Conservation (phyloP, 148 eudicot genomes). For the Silene conica region DNA sequence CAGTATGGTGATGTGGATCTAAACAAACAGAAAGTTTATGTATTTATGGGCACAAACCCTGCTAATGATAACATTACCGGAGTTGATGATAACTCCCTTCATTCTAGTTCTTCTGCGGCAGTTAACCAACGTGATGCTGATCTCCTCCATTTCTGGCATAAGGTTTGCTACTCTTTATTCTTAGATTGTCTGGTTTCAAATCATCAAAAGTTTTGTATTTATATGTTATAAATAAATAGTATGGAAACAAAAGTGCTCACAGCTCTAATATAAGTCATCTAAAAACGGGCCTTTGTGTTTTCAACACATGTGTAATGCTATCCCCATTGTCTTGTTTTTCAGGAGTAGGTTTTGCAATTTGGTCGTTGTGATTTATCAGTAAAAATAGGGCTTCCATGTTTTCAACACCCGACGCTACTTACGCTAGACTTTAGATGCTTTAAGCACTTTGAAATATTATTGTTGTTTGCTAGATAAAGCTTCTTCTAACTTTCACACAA, state of each 20-base stretch:
- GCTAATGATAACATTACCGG: constrained; percentile 75
- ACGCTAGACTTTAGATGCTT: too few relatives aligned
- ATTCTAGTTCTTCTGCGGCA: constrained; percentile 40
- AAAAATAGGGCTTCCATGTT: background rate
- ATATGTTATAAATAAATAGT: too few relatives aligned
- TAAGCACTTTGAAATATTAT: too few relatives aligned
- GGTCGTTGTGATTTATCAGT: too few relatives aligned
- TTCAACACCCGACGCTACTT: too few relatives aligned
- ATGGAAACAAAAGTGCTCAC: too few relatives aligned
- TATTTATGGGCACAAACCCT: constrained; percentile 90
- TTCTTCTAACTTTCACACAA: background rate
- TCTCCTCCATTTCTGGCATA: constrained; percentile 91
- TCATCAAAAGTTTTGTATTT: too few relatives aligned
- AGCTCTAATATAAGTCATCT: too few relatives aligned
- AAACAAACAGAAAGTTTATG: constrained; percentile 45
- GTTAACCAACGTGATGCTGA: constrained; percentile 98
- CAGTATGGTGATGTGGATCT: constrained; percentile 76
- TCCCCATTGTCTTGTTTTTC: background rate
- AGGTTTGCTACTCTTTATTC: constrained; percentile 41
- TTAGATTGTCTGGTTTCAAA: background rate
- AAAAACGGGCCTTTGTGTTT: too few relatives aligned
- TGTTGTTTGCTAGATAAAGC: too few relatives aligned
- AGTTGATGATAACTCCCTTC: constrained; percentile 45
- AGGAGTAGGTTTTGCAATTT: background rate
- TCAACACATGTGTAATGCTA: too few relatives aligned